Conservation (phyloP, 768 basidiomycete species). For the Panaeolus papilionaceus region DNA sequence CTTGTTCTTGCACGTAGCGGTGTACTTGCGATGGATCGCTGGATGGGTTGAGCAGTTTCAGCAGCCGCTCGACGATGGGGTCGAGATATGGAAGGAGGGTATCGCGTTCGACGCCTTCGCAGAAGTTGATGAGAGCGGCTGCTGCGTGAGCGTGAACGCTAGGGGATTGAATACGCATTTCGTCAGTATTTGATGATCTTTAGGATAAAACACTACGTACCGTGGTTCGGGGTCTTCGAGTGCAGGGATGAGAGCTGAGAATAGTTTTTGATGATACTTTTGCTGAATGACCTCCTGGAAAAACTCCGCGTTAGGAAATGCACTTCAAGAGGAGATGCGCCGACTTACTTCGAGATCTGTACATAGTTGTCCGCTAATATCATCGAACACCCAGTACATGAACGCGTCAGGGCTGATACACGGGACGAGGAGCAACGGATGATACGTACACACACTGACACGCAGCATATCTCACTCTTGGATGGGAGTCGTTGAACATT, state of each 20-base stretch:
- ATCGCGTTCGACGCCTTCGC: slow-evolving; percentile 81
- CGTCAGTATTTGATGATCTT: neutral
- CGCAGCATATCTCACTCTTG: slow-evolving; percentile 76
- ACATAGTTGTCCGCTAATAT: slow-evolving; percentile 80
- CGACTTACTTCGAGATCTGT: slow-evolving; percentile 78
- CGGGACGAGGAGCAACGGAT: slow-evolving; percentile 10
- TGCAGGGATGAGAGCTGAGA: slow-evolving; percentile 71
- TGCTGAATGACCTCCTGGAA: slow-evolving; percentile 79
- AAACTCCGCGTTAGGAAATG: too few species aligned
- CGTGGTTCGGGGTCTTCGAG: slow-evolving; percentile 77
- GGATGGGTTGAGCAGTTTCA: slow-evolving; percentile 66
- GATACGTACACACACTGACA: slow-evolving; percentile 82
- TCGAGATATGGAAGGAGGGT: slow-evolving; percentile 81
- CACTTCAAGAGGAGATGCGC: too few species aligned
- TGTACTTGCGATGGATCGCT: slow-evolving; percentile 35
- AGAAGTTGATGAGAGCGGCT: slow-evolving; percentile 90
- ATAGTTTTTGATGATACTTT: slow-evolving; percentile 68
- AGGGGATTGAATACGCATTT: neutral
- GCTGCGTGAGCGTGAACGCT: slow-evolving; percentile 91
- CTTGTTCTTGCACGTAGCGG: slow-evolving; percentile 87
- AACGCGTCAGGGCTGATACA: too few species aligned
- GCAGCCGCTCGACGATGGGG: slow-evolving; percentile 74
- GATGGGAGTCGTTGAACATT: slow-evolving; percentile 81
- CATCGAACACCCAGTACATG: neutral
- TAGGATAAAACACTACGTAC: slow-evolving; percentile 39